Evolutionary conservation across 176 grass and related monocot genomes (phyloP).

Genomic region (Phoenix roebelenii): DNA sequence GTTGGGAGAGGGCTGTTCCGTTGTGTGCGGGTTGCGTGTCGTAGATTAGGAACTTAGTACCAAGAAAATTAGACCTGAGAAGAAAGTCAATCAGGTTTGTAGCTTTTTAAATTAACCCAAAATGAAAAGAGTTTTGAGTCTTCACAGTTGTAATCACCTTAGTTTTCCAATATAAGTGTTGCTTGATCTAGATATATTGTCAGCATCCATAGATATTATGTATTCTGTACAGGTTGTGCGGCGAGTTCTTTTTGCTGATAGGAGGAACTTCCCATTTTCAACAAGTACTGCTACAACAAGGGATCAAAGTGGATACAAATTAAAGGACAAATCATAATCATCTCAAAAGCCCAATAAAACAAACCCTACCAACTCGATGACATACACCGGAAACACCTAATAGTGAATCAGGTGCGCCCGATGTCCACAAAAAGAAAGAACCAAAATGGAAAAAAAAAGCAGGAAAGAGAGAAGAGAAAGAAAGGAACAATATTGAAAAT

Average conservation of each 20-base stretch:
- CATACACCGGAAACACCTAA: no score
- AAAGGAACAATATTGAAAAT: no score
- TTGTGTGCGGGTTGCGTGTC: neutral
- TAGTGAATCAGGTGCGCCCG: no score
- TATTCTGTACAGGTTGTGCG: slow-evolving; percentile 7
- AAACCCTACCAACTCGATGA: neutral
- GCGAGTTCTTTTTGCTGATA: slow-evolving; percentile 10
- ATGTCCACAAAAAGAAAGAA: no score
- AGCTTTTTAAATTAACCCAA: no score
- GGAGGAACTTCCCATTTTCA: slow-evolving; percentile 12
- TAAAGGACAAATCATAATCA: neutral
- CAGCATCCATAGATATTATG: slow-evolving; percentile 2
- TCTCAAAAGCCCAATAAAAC: neutral
- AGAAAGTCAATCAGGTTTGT: neutral
- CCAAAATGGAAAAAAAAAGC: no score
- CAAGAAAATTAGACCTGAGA: slow-evolving; percentile 8
- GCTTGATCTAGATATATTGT: slow-evolving; percentile 4
- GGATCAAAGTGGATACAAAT: neutral
- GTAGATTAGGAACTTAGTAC: slow-evolving; percentile 10
- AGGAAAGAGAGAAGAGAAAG: no score
- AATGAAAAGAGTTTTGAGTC: no score
- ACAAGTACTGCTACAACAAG: slow-evolving; percentile 1
- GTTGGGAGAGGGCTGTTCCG: slow-evolving; percentile 1
- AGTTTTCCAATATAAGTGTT: slow-evolving; percentile 8
- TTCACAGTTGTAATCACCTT: neutral